Percentiles rank a stretch among this genome's conserved stretches.
phyloP scores from a whole-genome alignment of 345 rosid genomes.

The Sisymbrium altissimum region DNA sequence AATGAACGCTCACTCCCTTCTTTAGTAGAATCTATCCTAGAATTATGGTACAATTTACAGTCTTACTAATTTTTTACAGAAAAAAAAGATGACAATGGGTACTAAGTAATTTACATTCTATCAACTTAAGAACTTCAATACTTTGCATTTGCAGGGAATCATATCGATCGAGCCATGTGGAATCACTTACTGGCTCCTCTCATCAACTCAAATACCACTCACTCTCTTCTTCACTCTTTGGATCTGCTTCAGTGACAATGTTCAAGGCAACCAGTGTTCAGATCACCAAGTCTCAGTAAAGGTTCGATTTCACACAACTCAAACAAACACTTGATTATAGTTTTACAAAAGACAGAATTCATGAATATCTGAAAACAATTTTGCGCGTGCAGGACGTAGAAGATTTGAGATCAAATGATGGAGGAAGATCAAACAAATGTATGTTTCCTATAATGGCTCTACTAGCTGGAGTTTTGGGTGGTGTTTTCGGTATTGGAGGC shows the following conservation, averaged over 20 bases:
- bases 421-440: slow-evolving; percentile 35
- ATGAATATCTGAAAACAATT: background rate
- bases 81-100: background rate
- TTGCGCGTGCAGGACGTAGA: slow-evolving; percentile 35
- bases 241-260: slow-evolving; percentile 46
- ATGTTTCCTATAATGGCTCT: slow-evolving; percentile 71
- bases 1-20: background rate
- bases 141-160: slow-evolving; percentile 49
- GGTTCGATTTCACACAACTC: slow-evolving; percentile 1
- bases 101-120: background rate
- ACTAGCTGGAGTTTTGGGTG: slow-evolving; percentile 75
- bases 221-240: slow-evolving; percentile 67
- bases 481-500: slow-evolving; percentile 91
- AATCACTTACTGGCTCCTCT: slow-evolving; percentile 57
- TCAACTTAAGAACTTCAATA: background rate
- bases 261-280: slow-evolving; percentile 16
- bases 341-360: background rate
- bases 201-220: slow-evolving; percentile 72
- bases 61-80: background rate
- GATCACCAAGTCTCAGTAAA: slow-evolving; percentile 36
- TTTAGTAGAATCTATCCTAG: background rate
- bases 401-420: slow-evolving; percentile 25
- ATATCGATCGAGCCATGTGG: slow-evolving; percentile 64
- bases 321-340: background rate
- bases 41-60: background rate